These are phyloP conservation scores for Aureobasidium sp. DNA, from an alignment of 2,329 filamentous ascomycete species.

Conservation along the genomic window DNA sequence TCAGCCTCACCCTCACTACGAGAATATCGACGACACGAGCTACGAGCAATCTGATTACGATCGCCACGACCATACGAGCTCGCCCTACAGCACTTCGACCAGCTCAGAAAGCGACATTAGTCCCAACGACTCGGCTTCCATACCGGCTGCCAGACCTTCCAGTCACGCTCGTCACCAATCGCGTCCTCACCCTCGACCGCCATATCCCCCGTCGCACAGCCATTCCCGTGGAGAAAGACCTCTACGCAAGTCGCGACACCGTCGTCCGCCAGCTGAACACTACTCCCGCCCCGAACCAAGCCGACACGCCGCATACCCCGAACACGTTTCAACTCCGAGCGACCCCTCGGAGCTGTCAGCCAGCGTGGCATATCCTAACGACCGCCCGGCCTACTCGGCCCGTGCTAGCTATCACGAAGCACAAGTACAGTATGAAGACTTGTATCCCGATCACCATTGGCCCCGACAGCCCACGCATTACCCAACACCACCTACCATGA, in stretches of 20 bases:
- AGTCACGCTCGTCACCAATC: slow-evolving; percentile 27
- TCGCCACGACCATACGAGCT: neutral
- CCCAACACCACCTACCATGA: slow-evolving; percentile 31
- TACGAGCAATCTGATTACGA: neutral
- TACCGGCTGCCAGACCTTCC: slow-evolving; percentile 25
- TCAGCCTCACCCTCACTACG: neutral
- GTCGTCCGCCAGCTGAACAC: slow-evolving; percentile 7
- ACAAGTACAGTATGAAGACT: slow-evolving; percentile 11
- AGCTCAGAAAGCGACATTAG: slow-evolving; percentile 29
- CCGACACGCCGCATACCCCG: slow-evolving; percentile 20
- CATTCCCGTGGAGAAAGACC: neutral
- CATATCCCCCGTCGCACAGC: neutral
- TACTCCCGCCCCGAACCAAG: slow-evolving; percentile 18
- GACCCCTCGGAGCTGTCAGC: slow-evolving; percentile 29
- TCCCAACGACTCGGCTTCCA: slow-evolving; percentile 43
- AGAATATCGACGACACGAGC: neutral
- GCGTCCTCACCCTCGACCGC: slow-evolving; percentile 24
- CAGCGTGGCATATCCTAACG: slow-evolving; percentile 32
- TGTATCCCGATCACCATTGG: slow-evolving; percentile 18
- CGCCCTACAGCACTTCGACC: neutral
- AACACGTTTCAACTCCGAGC: slow-evolving; percentile 22
- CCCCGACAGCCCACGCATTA: slow-evolving; percentile 25
- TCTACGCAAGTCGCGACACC: slow-evolving; percentile 18
- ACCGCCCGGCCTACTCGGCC: slow-evolving; percentile 20
- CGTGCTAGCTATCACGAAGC: slow-evolving; percentile 26